Conservation (phyloP, 306 rosid species). For the Arachis hypogaea region DNA sequence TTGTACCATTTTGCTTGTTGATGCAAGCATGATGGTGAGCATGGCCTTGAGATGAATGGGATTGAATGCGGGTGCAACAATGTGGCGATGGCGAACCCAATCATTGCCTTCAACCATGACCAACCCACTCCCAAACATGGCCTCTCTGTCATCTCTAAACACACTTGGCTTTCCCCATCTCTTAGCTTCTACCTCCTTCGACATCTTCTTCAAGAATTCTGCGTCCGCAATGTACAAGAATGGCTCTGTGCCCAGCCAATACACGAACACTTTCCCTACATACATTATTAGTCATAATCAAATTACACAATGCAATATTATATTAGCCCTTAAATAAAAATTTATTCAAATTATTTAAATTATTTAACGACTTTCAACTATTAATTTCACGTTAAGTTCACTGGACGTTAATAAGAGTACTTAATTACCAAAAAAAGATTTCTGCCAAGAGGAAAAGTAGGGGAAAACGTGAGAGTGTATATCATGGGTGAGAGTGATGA, state of each 20-base stretch:
- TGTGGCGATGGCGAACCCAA: constrained; percentile 80
- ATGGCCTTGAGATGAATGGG: constrained; percentile 71
- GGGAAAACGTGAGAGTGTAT: constrained; percentile 75
- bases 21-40: constrained; percentile 65
- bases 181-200: constrained; percentile 63
- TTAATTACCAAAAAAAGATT: constrained; percentile 56
- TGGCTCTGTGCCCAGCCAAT: constrained; percentile 91
- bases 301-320: too few relatives aligned
- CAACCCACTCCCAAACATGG: constrained; percentile 87
- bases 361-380: not conserved
- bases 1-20: constrained; percentile 64
- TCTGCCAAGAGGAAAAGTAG: constrained; percentile 73
- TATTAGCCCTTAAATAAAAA: too few relatives aligned
- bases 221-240: constrained; percentile 78
- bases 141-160: constrained; percentile 69
- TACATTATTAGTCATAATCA: not conserved
- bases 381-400: not conserved
- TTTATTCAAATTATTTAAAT: too few relatives aligned
- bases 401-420: too few relatives aligned
- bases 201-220: constrained; percentile 68
- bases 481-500: constrained; percentile 47
- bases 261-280: constrained; percentile 71
- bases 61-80: constrained; percentile 77
- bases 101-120: constrained; percentile 78
- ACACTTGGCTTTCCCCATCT: constrained; percentile 87